phyloP scores from a whole-genome alignment of 169 alveolate genomes.

The Babesia caballi region DNA sequence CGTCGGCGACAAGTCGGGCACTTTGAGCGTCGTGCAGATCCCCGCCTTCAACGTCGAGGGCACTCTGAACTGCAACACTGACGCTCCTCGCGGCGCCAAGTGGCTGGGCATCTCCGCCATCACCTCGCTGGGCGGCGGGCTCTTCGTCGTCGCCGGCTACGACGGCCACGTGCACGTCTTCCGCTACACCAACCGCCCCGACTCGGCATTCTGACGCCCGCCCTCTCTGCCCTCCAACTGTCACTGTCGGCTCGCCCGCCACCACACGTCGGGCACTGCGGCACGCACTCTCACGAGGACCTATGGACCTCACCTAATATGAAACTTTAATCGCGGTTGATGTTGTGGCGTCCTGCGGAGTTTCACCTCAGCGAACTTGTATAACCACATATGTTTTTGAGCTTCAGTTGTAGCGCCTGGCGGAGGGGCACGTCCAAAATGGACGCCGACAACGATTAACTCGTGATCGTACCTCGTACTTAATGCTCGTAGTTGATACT shows the following conservation, averaged over 20 bases:
- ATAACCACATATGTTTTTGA: too few relatives aligned
- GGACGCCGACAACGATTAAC: too few relatives aligned
- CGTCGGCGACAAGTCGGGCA: conserved; percentile 47
- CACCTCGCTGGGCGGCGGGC: conserved; percentile 52
- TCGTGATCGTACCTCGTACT: not conserved
- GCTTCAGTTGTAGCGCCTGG: too few relatives aligned
- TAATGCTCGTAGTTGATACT: not conserved
- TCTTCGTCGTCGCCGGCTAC: conserved; percentile 50
- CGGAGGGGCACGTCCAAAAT: too few relatives aligned
- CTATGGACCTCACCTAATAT: too few relatives aligned
- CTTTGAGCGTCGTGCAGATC: conserved; percentile 26
- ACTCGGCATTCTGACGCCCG: not conserved
- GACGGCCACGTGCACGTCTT: conserved; percentile 54
- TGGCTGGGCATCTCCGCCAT: conserved; percentile 46
- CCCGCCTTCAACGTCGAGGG: conserved; percentile 61
- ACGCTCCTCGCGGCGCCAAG: conserved; percentile 27
- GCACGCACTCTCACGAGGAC: too few relatives aligned
- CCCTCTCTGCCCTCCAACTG: too few relatives aligned
- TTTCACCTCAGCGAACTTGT: too few relatives aligned
- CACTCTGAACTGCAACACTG: conserved; percentile 24
- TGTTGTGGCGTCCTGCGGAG: too few relatives aligned
- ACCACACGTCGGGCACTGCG: too few relatives aligned
- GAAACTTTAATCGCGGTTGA: too few relatives aligned
- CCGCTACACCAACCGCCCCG: conserved; percentile 6
- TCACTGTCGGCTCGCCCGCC: too few relatives aligned